Conservation (phyloP, 2,329 filamentous ascomycete genomes). For the Allantophomopsis lycopodina region DNA sequence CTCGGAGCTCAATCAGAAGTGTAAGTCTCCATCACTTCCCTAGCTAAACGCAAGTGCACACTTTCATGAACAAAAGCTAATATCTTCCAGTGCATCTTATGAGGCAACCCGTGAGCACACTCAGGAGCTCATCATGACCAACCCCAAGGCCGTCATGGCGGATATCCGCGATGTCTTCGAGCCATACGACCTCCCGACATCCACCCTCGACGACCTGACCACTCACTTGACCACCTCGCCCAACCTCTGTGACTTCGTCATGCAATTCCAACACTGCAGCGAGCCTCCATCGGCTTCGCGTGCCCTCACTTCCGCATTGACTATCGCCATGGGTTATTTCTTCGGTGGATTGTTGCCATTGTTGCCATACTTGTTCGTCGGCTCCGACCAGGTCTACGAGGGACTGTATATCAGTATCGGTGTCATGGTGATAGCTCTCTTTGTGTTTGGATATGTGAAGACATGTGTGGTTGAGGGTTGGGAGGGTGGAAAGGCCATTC, state of each 20-base stretch:
- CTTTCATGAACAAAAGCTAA: slow-evolving; percentile 6
- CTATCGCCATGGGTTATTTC: slow-evolving; percentile 40
- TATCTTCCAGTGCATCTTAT: slow-evolving; percentile 15
- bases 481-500: slow-evolving; percentile 12
- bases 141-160: slow-evolving; percentile 12
- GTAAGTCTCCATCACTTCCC: too few species aligned
- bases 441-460: slow-evolving; percentile 53
- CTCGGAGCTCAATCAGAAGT: slow-evolving; percentile 28
- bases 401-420: slow-evolving; percentile 44
- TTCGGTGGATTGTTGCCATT: slow-evolving; percentile 41
- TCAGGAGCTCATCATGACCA: slow-evolving; percentile 10
- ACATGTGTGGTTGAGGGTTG: slow-evolving; percentile 33
- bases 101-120: slow-evolving; percentile 13
- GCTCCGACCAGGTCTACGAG: slow-evolving; percentile 21
- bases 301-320: slow-evolving; percentile 30
- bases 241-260: slow-evolving; percentile 23
- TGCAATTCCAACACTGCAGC: slow-evolving; percentile 20
- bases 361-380: slow-evolving; percentile 38
- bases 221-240: slow-evolving; percentile 16
- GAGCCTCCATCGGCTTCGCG: slow-evolving; percentile 16
- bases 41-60: slow-evolving; percentile 22
- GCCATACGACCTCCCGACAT: slow-evolving; percentile 17
- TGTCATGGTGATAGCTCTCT: slow-evolving; percentile 45
- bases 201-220: slow-evolving; percentile 18
- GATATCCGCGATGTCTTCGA: slow-evolving; percentile 20